These are phyloP conservation scores for Alternaria arbusti DNA, from an alignment of 2,329 filamentous ascomycete genomes.

Conservation along the genomic window DNA sequence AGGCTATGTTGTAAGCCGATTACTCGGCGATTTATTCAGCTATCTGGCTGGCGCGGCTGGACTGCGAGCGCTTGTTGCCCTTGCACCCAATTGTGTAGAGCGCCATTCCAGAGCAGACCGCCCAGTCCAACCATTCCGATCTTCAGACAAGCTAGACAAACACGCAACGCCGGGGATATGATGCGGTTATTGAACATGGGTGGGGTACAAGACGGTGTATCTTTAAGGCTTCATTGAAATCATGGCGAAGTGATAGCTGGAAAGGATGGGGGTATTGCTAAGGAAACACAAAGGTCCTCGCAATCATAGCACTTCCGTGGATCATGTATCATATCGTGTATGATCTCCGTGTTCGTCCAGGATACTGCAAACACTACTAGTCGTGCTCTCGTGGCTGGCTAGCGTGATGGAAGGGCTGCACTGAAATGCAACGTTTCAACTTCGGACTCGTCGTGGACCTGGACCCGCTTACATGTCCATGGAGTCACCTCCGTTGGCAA, in stretches of 20 bases:
- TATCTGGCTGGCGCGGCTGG: slow-evolving; percentile 29
- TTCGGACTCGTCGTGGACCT: slow-evolving; percentile 7
- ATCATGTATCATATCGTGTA: slow-evolving; percentile 36
- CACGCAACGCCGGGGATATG: slow-evolving; percentile 51
- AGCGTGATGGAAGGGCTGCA: slow-evolving; percentile 9
- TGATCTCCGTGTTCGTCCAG: slow-evolving; percentile 22
- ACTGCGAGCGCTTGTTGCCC: slow-evolving; percentile 17
- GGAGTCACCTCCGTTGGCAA: slow-evolving; percentile 76
- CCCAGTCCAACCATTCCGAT: slow-evolving; percentile 30
- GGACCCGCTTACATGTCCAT: slow-evolving; percentile 71
- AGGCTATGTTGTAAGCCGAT: slow-evolving; percentile 16
- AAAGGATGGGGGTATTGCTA: slow-evolving; percentile 31
- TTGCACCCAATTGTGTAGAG: slow-evolving; percentile 19
- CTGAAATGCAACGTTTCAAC: slow-evolving; percentile 11
- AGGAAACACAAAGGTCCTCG: slow-evolving; percentile 24
- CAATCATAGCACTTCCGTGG: slow-evolving; percentile 26
- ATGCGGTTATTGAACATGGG: slow-evolving; percentile 44
- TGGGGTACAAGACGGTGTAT: slow-evolving; percentile 53
- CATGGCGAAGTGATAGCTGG: slow-evolving; percentile 39
- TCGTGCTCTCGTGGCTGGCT: slow-evolving; percentile 11
- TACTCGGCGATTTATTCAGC: slow-evolving; percentile 33
- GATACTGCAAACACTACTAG: slow-evolving; percentile 16
- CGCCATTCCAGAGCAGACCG: slow-evolving; percentile 22
- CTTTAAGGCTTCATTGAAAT: slow-evolving; percentile 48
- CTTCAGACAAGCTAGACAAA: slow-evolving; percentile 35